Evolutionary conservation across 441 rosid species (phyloP), one percentile per base, ranked within the genome.

Genomic region (Erysimum pusillum): DNA sequence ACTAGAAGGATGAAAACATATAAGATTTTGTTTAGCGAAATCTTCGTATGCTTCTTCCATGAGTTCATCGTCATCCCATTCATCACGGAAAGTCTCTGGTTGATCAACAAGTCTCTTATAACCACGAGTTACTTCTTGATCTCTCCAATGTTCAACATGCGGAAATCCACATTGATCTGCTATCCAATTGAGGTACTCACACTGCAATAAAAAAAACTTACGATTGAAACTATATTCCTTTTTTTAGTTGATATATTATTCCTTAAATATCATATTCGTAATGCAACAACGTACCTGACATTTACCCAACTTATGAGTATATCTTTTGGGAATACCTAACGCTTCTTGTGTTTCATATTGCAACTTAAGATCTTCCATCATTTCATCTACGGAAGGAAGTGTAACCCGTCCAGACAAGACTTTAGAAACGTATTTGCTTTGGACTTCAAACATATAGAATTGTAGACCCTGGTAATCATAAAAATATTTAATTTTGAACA

Each of bases 381-480:
- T 89, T 70, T 84, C 80, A 17, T 85, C 83, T 46, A 69, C 63
- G 0, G 84, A 78, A 48, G 96, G 92, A 74, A 87, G 94, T 31
- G 32, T 56, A 45, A 86, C 56, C 17, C 86, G 82, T 46, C 91
- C 92, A 12, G 94, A 89, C 79, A 91, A 78, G 53, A 75, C 73
- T 41, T 88, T 83, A 2, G 92, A 86, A 45, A 89, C 82, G 92
- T 92, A 91, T 80, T 88, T 88, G 87, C 88, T 86, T 83, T 89
- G 91, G 10, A 77, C 53, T 76, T 91, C 97, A 54, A 42, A 83
- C 81, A 84, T 48, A 38, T 72, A 78, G 73, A 87, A 91, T 36
- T 90, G 93, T 36, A 57, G 7, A 25, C 80, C 75, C 97, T 91
- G 51, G 7, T 67, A 17, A 49, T 15, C 18, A 12, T 0, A 32